phyloP scores from a whole-genome alignment of 2,329 filamentous ascomycete species.

The Rhexocercosporidium sp. region DNA sequence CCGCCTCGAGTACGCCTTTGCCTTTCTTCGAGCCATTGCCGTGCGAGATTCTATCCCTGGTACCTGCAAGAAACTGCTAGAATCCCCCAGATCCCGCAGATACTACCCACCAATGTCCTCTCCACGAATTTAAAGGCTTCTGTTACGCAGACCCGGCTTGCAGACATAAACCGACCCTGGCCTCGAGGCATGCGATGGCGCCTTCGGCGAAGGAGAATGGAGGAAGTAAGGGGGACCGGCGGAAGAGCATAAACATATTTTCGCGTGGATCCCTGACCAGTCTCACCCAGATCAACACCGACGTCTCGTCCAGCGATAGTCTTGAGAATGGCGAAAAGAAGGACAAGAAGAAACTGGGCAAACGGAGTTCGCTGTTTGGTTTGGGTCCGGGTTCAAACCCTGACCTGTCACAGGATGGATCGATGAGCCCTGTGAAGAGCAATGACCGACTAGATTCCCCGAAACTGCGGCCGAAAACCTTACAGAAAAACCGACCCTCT shows the following conservation, averaged over 20 bases:
- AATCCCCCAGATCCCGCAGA: background rate
- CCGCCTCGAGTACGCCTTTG: conserved; percentile 10
- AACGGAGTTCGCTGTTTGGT: conserved; percentile 38
- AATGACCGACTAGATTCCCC: conserved; percentile 33
- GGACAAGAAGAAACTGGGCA: conserved; percentile 38
- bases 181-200: conserved; percentile 35
- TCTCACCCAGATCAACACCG: conserved; percentile 38
- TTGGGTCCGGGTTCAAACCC: conserved; percentile 31
- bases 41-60: background rate
- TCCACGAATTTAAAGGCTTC: conserved; percentile 6
- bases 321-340: conserved; percentile 32
- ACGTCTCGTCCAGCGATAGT: conserved; percentile 23
- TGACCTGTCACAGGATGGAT: conserved; percentile 30
- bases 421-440: conserved; percentile 32
- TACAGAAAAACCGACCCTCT: conserved; percentile 40
- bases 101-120: conserved; percentile 15
- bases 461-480: conserved; percentile 35
- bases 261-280: conserved; percentile 31
- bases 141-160: conserved; percentile 12
- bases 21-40: background rate
- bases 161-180: conserved; percentile 16
- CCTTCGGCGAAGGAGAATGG: conserved; percentile 31
- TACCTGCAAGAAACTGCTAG: background rate
- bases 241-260: conserved; percentile 41
- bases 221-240: conserved; percentile 26